Evolutionary conservation across 371 early-diverging fungal genomes (phyloP), one percentile per base, ranked within the genome.

Genomic region (Neoconidiobolus thromboides): DNA sequence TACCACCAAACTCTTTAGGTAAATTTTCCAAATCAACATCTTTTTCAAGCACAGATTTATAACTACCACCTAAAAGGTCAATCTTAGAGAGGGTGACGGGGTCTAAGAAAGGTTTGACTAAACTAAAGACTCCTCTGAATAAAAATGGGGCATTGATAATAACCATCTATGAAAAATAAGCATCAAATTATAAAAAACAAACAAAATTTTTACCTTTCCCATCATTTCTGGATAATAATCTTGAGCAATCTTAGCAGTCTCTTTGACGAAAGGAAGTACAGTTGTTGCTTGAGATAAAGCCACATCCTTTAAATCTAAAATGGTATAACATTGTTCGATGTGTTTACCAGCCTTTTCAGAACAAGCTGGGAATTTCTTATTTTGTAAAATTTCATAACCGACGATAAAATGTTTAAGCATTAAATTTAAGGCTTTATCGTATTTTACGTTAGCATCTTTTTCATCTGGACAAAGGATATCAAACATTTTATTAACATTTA

Each of bases 211-310:
- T 58, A 58, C 58, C 58, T 49, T 58, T n/a, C 85, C 84, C 67
- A 86, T 71, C 70, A 76, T 77, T 64, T 86, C 86, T 2, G 86
- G 86, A 68, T 86, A 86, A 73, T 86, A 82, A 69, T 84, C 76
- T 62, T 84, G 83, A 10, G 81, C 79, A 66, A 83, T 82, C 47
- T 71, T 64, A 12, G 82, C 75, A 7, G 81, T 76, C 58, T 76
- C 72, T 65, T 75, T 75, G 58, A 86, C 72, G 42, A 83, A 67
- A 59, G 71, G 68, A 59, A 69, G 65, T 49, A 81, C 81, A 52
- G 62, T 69, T 50, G 72, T 68, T 58, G 81, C 80, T 58, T 77
- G 76, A 44, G 69, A 69, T 41, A 86, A 60, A 12, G 75, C 70
- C 46, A 81, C 81, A 47, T 77, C 77, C 69, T 83, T 80, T 51